A percentile compares a stretch with the other conserved stretches of the same genome.
phyloP scores from a whole-genome alignment of 2,329 filamentous ascomycete genomes.

The Monosporascus sp. region DNA sequence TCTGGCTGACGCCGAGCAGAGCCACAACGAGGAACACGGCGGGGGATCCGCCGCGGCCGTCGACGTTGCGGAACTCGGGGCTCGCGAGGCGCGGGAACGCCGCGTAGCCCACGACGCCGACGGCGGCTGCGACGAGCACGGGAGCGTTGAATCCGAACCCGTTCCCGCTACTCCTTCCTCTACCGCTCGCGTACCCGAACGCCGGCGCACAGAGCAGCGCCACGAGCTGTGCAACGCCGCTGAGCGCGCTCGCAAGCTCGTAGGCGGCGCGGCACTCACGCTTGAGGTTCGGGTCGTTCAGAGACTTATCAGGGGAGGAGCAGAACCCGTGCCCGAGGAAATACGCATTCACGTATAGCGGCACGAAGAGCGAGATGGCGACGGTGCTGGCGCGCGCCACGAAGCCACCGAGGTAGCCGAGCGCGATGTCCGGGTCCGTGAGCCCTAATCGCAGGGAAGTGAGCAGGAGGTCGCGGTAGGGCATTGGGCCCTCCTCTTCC shows the following conservation, averaged over 20 bases:
- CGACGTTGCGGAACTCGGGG: slow-evolving; percentile 63
- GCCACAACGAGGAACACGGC: slow-evolving; percentile 71
- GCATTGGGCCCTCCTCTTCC: slow-evolving; percentile 32
- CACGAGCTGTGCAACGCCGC: slow-evolving; percentile 81
- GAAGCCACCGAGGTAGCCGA: slow-evolving; percentile 91
- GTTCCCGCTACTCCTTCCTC: slow-evolving; percentile 32
- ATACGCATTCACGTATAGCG: slow-evolving; percentile 86
- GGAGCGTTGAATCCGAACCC: slow-evolving; percentile 65
- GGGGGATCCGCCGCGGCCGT: slow-evolving; percentile 61
- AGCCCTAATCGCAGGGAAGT: slow-evolving; percentile 66
- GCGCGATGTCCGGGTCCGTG: slow-evolving; percentile 68
- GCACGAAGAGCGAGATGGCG: slow-evolving; percentile 90
- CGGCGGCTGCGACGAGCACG: slow-evolving; percentile 62
- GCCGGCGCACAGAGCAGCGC: slow-evolving; percentile 79
- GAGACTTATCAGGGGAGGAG: slow-evolving; percentile 57
- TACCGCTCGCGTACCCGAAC: slow-evolving; percentile 76
- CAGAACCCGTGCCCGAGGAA: slow-evolving; percentile 81
- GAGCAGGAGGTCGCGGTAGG: slow-evolving; percentile 56
- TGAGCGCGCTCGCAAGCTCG: slow-evolving; percentile 78
- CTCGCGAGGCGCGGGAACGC: slow-evolving; percentile 70
- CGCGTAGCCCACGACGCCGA: slow-evolving; percentile 74
- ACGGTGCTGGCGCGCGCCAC: slow-evolving; percentile 93
- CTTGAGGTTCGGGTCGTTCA: slow-evolving; percentile 64
- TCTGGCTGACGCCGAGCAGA: slow-evolving; percentile 85
- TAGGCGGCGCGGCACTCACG: slow-evolving; percentile 82